phyloP scores from a whole-genome alignment of 1,284 basidiomycete genomes.

The Neonothopanus nambi region DNA sequence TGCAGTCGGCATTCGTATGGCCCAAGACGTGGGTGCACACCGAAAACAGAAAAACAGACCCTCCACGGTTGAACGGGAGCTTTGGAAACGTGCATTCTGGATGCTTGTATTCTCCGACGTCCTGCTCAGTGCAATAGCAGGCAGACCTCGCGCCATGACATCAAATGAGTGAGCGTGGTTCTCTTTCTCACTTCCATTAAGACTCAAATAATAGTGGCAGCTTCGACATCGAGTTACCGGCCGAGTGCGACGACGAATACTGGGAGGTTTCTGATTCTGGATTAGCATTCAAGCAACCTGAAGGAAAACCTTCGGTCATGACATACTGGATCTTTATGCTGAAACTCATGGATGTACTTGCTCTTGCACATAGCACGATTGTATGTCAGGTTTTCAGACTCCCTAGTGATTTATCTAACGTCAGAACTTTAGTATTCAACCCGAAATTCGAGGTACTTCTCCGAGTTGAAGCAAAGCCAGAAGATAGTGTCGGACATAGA shows the following conservation, averaged over 20 bases:
- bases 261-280: conserved; percentile 57
- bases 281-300: conserved; percentile 55
- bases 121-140: conserved; percentile 67
- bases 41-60: conserved; percentile 40
- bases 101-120: conserved; percentile 64
- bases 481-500: conserved; percentile 59
- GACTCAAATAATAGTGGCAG: conserved; percentile 35
- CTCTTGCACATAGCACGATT: conserved; percentile 64
- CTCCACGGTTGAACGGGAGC: conserved; percentile 55
- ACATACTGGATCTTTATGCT: conserved; percentile 57
- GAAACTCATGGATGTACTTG: conserved; percentile 64
- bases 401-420: not conserved
- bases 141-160: conserved; percentile 78
- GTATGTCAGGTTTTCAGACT: conserved; percentile 23
- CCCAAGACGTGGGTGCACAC: conserved; percentile 67
- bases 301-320: conserved; percentile 50
- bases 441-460: conserved; percentile 50
- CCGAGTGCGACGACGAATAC: too few relatives aligned
- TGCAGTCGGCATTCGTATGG: conserved; percentile 46
- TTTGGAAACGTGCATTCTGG: conserved; percentile 84
- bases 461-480: conserved; percentile 38
- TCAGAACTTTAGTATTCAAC: conserved; percentile 58
- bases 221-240: conserved; percentile 72
- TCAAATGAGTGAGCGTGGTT: conserved; percentile 71
- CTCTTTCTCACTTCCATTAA: too few relatives aligned